Evolutionary conservation across 2,329 filamentous ascomycete species (phyloP).

Genomic region (Onygena corvina): DNA sequence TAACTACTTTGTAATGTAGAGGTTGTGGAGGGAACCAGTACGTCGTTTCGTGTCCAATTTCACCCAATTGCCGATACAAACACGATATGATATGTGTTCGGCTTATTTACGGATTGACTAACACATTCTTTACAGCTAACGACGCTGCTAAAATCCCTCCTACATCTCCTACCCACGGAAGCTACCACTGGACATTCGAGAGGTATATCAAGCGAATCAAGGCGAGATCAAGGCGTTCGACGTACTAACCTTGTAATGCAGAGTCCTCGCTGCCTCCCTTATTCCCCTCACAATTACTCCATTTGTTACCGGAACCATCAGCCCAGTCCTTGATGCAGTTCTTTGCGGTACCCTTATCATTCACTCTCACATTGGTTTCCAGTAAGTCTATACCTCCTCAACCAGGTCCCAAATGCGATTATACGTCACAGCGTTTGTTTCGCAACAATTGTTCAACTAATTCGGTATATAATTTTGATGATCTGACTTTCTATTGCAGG

Average conservation of each 20-base stretch:
- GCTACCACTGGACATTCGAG: conserved; percentile 98
- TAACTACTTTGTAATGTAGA: conserved; percentile 46
- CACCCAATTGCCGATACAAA: background rate
- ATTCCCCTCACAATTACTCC: conserved; percentile 80
- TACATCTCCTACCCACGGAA: conserved; percentile 67
- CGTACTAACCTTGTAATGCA: conserved; percentile 24
- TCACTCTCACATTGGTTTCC: conserved; percentile 92
- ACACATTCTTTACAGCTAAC: conserved; percentile 51
- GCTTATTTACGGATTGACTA: conserved; percentile 1
- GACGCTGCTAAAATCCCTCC: conserved; percentile 66
- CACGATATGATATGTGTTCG: background rate
- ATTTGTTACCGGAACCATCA: conserved; percentile 82
- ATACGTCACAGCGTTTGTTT: background rate
- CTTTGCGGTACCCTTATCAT: conserved; percentile 73
- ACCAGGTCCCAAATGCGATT: background rate
- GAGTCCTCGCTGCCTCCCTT: conserved; percentile 64
- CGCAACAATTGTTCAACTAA: background rate
- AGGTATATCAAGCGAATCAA: conserved; percentile 34
- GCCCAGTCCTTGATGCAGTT: conserved; percentile 75
- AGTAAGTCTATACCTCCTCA: conserved; percentile 41
- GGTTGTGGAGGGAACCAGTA: conserved; percentile 64
- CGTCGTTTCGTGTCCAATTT: conserved; percentile 17
- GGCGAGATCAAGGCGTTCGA: background rate
- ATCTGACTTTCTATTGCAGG: conserved; percentile 27
- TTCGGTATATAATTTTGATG: background rate